These are phyloP conservation scores for Dentipellis sp. DNA, from an alignment of 768 basidiomycete species.

Conservation along the genomic window DNA sequence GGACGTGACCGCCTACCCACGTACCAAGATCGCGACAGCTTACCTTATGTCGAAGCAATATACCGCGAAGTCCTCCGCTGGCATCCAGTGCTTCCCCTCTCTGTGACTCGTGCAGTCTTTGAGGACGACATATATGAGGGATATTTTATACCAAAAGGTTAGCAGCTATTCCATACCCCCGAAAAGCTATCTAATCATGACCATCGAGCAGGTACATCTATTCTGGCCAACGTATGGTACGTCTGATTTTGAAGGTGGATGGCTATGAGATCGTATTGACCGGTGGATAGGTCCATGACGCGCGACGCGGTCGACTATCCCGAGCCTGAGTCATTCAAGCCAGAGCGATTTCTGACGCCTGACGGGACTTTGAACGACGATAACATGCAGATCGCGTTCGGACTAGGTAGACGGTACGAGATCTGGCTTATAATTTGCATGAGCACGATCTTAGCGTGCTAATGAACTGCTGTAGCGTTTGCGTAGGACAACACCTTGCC, in stretches of 20 bases:
- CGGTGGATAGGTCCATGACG: too few relatives aligned
- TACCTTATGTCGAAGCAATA: slow-evolving; percentile 7
- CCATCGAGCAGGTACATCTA: not conserved
- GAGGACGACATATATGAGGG: slow-evolving; percentile 5
- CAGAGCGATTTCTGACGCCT: too few relatives aligned
- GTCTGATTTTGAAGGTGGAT: not conserved
- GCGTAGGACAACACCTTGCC: slow-evolving; percentile 15
- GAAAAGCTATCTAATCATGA: too few relatives aligned
- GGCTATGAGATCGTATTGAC: too few relatives aligned
- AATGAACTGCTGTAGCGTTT: slow-evolving; percentile 7
- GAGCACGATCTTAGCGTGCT: too few relatives aligned
- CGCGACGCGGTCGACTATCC: too few relatives aligned
- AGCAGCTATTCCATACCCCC: not conserved
- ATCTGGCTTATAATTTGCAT: too few relatives aligned
- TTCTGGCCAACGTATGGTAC: not conserved
- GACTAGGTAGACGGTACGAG: too few relatives aligned
- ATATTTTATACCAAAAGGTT: slow-evolving; percentile 9
- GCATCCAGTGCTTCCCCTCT: slow-evolving; percentile 1
- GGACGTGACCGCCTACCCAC: slow-evolving; percentile 2
- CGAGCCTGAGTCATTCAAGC: too few relatives aligned
- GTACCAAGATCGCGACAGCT: not conserved
- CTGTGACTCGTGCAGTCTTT: not conserved
- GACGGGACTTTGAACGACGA: too few relatives aligned
- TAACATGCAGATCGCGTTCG: too few relatives aligned
- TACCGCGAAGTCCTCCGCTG: slow-evolving; percentile 6